Evolutionary conservation across 345 rosid genomes (phyloP).

Genomic region (Excoecaria agallocha): DNA sequence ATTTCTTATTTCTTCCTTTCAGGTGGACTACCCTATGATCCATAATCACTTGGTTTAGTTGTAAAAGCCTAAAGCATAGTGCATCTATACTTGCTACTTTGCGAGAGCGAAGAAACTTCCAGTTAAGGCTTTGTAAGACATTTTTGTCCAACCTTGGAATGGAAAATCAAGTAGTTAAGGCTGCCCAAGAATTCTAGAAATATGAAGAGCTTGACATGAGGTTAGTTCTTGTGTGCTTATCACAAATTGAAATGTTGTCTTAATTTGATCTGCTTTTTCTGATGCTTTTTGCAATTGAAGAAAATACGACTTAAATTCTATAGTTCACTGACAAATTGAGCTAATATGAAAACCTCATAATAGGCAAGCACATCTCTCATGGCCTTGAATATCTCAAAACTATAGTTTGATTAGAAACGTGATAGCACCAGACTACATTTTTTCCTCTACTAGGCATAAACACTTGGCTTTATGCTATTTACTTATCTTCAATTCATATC

Average conservation of each 20-base stretch:
- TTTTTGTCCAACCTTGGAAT: slow-evolving; percentile 55
- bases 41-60: too few relatives aligned
- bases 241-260: not conserved
- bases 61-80: too few relatives aligned
- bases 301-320: not conserved
- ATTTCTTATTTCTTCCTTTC: too few relatives aligned
- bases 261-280: not conserved
- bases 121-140: slow-evolving; percentile 46
- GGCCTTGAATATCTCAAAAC: not conserved
- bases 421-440: not conserved
- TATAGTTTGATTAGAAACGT: too few relatives aligned
- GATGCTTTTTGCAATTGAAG: too few relatives aligned
- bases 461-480: not conserved
- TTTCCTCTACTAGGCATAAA: not conserved
- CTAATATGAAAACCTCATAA: not conserved
- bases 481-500: not conserved
- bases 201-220: slow-evolving; percentile 55
- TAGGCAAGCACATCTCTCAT: not conserved
- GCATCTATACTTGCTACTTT: too few relatives aligned
- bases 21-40: too few relatives aligned
- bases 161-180: slow-evolving; percentile 56
- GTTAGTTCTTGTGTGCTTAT: slow-evolving; percentile 27
- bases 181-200: slow-evolving; percentile 57
- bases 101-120: too few relatives aligned
- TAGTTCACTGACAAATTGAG: not conserved